Conservation (phyloP, 495 filamentous ascomycete species). For the Neurospora sp. region DNA sequence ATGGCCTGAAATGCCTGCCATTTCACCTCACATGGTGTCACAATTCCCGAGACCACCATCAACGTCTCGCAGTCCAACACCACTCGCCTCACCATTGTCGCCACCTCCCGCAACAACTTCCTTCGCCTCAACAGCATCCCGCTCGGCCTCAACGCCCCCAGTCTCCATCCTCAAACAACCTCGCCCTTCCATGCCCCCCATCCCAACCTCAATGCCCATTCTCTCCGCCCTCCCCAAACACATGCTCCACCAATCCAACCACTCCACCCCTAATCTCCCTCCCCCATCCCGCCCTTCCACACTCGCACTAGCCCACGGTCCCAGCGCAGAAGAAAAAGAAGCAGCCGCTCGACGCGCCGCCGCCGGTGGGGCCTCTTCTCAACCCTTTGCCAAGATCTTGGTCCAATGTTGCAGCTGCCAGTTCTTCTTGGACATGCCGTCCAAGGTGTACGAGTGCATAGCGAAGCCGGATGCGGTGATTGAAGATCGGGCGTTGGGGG, state of each 20-base stretch:
- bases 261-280: background rate
- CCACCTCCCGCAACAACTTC: background rate
- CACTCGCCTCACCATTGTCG: background rate
- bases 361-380: slow-evolving; percentile 20
- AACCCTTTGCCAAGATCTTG: slow-evolving; percentile 59
- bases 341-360: slow-evolving; percentile 5
- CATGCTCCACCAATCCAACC: slow-evolving; percentile 11
- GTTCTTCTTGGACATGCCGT: slow-evolving; percentile 74
- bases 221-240: slow-evolving; percentile 23
- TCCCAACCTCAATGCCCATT: background rate
- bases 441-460: slow-evolving; percentile 64
- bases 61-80: background rate
- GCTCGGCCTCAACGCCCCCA: slow-evolving; percentile 3
- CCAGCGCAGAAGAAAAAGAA: background rate
- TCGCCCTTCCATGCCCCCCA: background rate
- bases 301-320: background rate
- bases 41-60: background rate
- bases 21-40: background rate
- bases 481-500: slow-evolving; percentile 34
- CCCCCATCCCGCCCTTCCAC: background rate
- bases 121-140: background rate
- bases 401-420: slow-evolving; percentile 75
- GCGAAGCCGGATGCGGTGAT: slow-evolving; percentile 50
- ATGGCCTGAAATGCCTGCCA: background rate
- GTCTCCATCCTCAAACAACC: slow-evolving; percentile 24